Percentiles rank a stretch among this genome's conserved stretches.
phyloP scores from a whole-genome alignment of 2,329 filamentous ascomycete genomes.

The Huntiella decipiens region DNA sequence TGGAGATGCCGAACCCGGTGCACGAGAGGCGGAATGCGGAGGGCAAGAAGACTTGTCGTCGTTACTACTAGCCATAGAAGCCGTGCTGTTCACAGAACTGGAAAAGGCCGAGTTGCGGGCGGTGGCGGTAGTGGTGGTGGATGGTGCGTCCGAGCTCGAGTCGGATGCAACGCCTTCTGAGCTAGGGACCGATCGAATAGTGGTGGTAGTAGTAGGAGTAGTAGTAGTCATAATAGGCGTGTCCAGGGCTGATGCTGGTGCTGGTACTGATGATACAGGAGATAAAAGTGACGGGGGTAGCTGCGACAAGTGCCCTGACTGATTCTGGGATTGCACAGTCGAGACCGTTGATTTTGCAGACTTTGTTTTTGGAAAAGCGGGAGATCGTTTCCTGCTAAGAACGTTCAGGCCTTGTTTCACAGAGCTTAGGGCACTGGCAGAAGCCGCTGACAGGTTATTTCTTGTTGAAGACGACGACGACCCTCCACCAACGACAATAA shows the following conservation, averaged over 20 bases:
- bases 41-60: slow-evolving; percentile 12
- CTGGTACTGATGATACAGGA: slow-evolving; percentile 10
- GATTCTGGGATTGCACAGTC: not conserved
- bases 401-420: slow-evolving; percentile 19
- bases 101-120: slow-evolving; percentile 32
- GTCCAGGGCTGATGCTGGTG: slow-evolving; percentile 15
- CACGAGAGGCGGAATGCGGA: not conserved
- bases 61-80: slow-evolving; percentile 23
- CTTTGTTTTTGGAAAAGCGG: slow-evolving; percentile 14
- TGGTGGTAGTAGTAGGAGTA: slow-evolving; percentile 17
- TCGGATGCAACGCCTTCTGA: slow-evolving; percentile 29
- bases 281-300: slow-evolving; percentile 13
- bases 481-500: too few species aligned
- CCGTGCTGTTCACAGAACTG: slow-evolving; percentile 35
- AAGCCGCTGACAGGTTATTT: slow-evolving; percentile 16
- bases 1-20: not conserved
- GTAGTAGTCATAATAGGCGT: slow-evolving; percentile 4
- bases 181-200: slow-evolving; percentile 38
- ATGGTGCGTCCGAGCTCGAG: slow-evolving; percentile 22
- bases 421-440: slow-evolving; percentile 23
- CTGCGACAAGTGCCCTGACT: slow-evolving; percentile 10
- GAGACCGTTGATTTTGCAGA: not conserved
- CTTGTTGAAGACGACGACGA: not conserved
- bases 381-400: slow-evolving; percentile 15
- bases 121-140: slow-evolving; percentile 14